Base-by-base conservation (phyloP, 2,329 filamentous ascomycete species). In the Calycina marina region DNA sequence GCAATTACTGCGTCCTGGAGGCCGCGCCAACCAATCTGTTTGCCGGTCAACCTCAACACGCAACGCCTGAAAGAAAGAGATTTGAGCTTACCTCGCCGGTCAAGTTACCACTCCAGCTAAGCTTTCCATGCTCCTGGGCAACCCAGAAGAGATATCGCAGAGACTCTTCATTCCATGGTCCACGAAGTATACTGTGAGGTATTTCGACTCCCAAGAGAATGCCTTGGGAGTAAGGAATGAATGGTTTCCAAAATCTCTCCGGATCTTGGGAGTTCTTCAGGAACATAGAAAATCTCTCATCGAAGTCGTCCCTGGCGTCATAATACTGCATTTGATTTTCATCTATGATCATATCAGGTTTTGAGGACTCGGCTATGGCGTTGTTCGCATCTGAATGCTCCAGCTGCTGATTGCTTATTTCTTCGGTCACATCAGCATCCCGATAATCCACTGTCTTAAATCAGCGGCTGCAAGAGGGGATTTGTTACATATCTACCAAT, bases 121-220 rank as follows among this genome's bases (percentile, higher is more conserved):
- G 39, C 18, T 18, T 24, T 13, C 43, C 50, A 16, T 48, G 44
- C 18, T 41, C 44, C 20, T 42, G 45, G 8, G 43, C 37, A 6
- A 52, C 29, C 45, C 49, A 51, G 31, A 43, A 54, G 6, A 54
- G 38, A 33, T 42, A 34, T 17, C 35, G 37, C 5, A 48, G 29
- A 18, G 39, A 36, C 1, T 43, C 42, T 16, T 51, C 41, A 10
- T 38, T 35, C 50, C 50, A 54, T 6, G 49, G 49, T 8, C 50
- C 47, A 6, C 35, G 31, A 5, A 54, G 42, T n/a, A 53, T 37
- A 16, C 38, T 44, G 13, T 44, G 27, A 2, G 50, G 51, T 18
- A 54, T 48, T 31, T 49, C 40, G 18, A 5, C 14, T 16, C 10
- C 15, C 15, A 28, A 26, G 16, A 18, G 9, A 18, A 12, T 10